phyloP scores from a whole-genome alignment of 2,329 filamentous ascomycete genomes.

The Albophoma yamanashiensis region DNA sequence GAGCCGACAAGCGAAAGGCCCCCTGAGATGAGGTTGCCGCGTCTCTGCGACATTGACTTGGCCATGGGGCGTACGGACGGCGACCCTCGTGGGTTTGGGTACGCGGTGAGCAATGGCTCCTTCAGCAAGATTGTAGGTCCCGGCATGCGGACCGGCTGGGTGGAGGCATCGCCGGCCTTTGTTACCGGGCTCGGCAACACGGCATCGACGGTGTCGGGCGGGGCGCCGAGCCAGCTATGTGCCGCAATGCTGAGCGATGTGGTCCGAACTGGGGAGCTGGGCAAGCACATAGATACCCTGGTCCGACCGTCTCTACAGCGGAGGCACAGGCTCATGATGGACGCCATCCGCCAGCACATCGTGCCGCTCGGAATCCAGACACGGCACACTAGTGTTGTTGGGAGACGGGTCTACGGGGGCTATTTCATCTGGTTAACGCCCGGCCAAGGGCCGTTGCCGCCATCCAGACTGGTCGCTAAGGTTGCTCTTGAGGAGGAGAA shows the following conservation, averaged over 20 bases:
- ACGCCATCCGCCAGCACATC: constrained; percentile 48
- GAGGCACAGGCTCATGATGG: constrained; percentile 40
- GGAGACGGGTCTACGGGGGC: constrained; percentile 53
- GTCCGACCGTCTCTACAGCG: constrained; percentile 34
- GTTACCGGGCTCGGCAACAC: constrained; percentile 40
- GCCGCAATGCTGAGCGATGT: constrained; percentile 41
- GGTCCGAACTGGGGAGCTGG: constrained; percentile 31
- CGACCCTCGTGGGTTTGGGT: constrained; percentile 51
- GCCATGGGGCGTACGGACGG: constrained; percentile 43
- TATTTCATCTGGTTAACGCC: constrained; percentile 79
- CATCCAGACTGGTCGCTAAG: constrained; percentile 45
- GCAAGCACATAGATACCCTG: constrained; percentile 28
- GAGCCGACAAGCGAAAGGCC: constrained; percentile 16
- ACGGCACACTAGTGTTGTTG: constrained; percentile 23
- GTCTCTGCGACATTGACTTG: constrained; percentile 70
- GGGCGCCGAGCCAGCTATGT: constrained; percentile 44
- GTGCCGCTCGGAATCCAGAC: constrained; percentile 48
- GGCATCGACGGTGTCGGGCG: constrained; percentile 44
- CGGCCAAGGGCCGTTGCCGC: constrained; percentile 27
- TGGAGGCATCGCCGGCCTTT: constrained; percentile 54
- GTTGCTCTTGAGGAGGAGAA: constrained; percentile 51
- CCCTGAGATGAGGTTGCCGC: constrained; percentile 49
- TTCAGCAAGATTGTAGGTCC: constrained; percentile 84
- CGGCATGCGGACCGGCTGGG: constrained; percentile 80
- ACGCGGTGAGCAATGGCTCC: constrained; percentile 75